phyloP scores from a whole-genome alignment of 768 basidiomycete genomes.

The Cyathus striatus region DNA sequence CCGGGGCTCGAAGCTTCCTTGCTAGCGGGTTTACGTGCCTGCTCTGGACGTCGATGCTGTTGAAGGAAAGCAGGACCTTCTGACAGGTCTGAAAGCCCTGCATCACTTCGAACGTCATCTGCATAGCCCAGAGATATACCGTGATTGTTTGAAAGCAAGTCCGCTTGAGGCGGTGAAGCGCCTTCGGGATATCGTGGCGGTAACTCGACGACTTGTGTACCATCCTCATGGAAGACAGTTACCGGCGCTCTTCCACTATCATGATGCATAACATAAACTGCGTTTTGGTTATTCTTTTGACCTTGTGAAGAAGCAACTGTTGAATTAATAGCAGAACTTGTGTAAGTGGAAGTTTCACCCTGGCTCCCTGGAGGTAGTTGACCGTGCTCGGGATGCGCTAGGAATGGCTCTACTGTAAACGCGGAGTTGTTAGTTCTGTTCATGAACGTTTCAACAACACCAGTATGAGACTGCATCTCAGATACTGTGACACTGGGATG shows the following conservation, averaged over 20 bases:
- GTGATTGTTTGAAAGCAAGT: slow-evolving; percentile 11
- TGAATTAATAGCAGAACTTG: slow-evolving; percentile 4
- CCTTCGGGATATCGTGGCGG: slow-evolving; percentile 44
- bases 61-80: slow-evolving; percentile 11
- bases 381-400: slow-evolving; percentile 30
- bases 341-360: background rate
- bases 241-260: slow-evolving; percentile 54
- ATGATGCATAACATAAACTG: slow-evolving; percentile 58
- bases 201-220: slow-evolving; percentile 54
- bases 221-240: slow-evolving; percentile 50
- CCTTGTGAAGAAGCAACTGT: background rate
- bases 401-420: slow-evolving; percentile 43
- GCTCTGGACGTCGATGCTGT: slow-evolving; percentile 17
- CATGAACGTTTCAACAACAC: slow-evolving; percentile 6
- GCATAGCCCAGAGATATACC: slow-evolving; percentile 6
- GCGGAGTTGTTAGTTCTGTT: too few species aligned
- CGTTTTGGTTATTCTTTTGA: slow-evolving; percentile 13
- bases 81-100: slow-evolving; percentile 6
- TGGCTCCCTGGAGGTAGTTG: too few species aligned
- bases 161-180: slow-evolving; percentile 6
- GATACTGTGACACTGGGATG: slow-evolving; percentile 21
- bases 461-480: too few species aligned
- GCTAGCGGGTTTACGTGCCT: slow-evolving; percentile 15
- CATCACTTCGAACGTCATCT: slow-evolving; percentile 14
- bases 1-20: too few species aligned